Percentiles rank a stretch among this genome's conserved stretches.
These are phyloP conservation scores for Eremomyces bilateralis DNA, from an alignment of 495 filamentous ascomycete species.

Conservation along the genomic window DNA sequence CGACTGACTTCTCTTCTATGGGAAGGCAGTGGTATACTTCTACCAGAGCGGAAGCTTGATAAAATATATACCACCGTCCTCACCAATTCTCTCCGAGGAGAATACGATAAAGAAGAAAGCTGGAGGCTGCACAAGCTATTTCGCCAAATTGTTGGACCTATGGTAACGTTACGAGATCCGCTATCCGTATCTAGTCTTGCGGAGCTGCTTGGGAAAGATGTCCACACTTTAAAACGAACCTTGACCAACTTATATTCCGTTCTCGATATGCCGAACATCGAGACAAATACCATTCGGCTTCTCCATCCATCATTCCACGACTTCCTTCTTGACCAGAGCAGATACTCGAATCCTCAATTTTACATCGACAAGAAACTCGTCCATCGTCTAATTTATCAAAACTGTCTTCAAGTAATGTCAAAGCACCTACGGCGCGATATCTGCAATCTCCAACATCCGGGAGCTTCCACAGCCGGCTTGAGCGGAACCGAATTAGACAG, in stretches of 20 bases:
- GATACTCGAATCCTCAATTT: conserved; percentile 16
- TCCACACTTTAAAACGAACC: conserved; percentile 4
- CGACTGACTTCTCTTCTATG: too few species aligned
- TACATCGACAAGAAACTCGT: conserved; percentile 20
- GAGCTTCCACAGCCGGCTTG: conserved; percentile 11
- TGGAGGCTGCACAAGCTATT: conserved; percentile 10
- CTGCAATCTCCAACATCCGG: conserved; percentile 15
- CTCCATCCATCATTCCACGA: conserved; percentile 30
- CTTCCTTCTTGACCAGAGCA: conserved; percentile 23
- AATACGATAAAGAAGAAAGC: conserved; percentile 6
- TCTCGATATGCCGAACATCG: conserved; percentile 16
- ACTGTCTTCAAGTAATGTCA: conserved; percentile 19
- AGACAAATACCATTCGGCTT: conserved; percentile 14
- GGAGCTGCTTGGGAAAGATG: conserved; percentile 7
- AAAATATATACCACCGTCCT: too few species aligned
- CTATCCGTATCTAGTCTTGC: conserved; percentile 14
- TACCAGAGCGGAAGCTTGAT: too few species aligned
- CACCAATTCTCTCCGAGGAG: too few species aligned
- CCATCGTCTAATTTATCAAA: conserved; percentile 14
- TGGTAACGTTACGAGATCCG: conserved; percentile 14
- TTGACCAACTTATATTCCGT: conserved; percentile 19
- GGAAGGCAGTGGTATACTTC: too few species aligned
- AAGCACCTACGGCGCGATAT: conserved; percentile 20
- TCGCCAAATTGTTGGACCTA: conserved; percentile 15
- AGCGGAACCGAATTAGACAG: conserved; percentile 3